Evolutionary conservation across 2,329 filamentous ascomycete genomes (phyloP), one percentile per base, ranked within the genome.

Genomic region (Phyllosticta paracitricarpa): DNA sequence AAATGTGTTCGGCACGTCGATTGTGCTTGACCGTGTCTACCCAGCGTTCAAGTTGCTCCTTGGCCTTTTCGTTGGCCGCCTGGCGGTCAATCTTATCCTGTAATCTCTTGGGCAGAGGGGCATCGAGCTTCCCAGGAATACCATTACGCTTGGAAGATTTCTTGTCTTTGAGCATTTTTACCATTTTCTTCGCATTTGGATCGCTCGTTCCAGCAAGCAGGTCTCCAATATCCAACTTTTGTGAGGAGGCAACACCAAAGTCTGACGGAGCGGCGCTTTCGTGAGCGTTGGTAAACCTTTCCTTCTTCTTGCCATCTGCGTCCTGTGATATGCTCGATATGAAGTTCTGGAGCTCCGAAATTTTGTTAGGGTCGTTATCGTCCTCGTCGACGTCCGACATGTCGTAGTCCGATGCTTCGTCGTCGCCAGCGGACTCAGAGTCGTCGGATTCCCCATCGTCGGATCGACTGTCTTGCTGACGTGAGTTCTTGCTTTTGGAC

Each of bases 1-100:
- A 81, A 12, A 99, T 79, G 72, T 96, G 91, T 65, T 97, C 94
- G 1, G 93, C 92, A 67, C 91, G 84, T 63, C 94, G 88, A 73
- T 97, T 97, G 33, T 90, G 85, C 76, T 97, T 96, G 69, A 99
- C 91, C 0, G 94, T 97, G 63, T 97, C 93, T 33, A 88, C 88
- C 94, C 94, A 99, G 68, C 91, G 85, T 65, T 89, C 86, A 26
- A 99, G 79, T 0, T 91, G 93, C 73, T 97, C 88, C 69, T 95
- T 96, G 57, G 91, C 92, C 78, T 96, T 92, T 40, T 91, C 85
- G 68, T 92, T 95, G 2, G 94, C 94, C 25, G 86, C 91, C 58
- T 81, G 79, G 58, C 94, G 89, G 69, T 96, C 88, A 17, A 97
- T 76, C 57, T 86, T 85, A 70, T 92, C 91, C 73, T 97, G 93